Base-by-base conservation (phyloP, 163 green algal genomes). In the Smithsoniella earleae region DNA sequence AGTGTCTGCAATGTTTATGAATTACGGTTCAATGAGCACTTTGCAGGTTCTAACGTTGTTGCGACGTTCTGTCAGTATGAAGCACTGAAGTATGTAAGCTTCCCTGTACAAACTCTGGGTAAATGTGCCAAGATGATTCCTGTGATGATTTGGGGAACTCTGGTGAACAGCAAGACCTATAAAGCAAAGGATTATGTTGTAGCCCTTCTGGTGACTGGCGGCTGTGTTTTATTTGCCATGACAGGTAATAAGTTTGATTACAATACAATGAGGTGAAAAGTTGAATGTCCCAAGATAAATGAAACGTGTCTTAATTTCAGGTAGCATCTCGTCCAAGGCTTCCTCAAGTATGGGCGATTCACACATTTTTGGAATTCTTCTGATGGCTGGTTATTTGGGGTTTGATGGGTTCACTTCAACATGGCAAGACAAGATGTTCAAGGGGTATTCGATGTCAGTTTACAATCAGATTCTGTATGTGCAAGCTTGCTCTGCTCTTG, bases 1-100 rank as follows among this genome's bases (percentile, higher is more conserved):
- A n/a, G n/a, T n/a, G n/a, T n/a, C n/a, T n/a, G n/a, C n/a, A n/a
- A n/a, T n/a, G n/a, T n/a, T n/a, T n/a, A n/a, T n/a, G n/a, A n/a
- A n/a, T n/a, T n/a, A n/a, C n/a, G n/a, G n/a, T n/a, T n/a, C n/a
- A n/a, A n/a, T n/a, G n/a, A n/a, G n/a, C 25, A 6, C 31, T 34
- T 18, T 34, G 58, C 58, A 69, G 58, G 89, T 10, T 89, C 82
- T 73, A 96, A 96, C 64, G 86, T 94, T 16, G 80, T 95, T 40
- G 92, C 94, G 33, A 99, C 94, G 1, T 91, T 83, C 58, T 98
- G 94, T 82, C 94, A 99, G 80, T 97, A 98, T 64, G 92, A 99
- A 80, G 94, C 94, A 8, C 84, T 99, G 22, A 95, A 94, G 78
- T 92, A 97, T 83, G 86, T 99, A 2, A 90, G 82, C 33, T 98